Base-by-base conservation (phyloP, 176 grass and related monocot species). In the Microstegium vimineum region DNA sequence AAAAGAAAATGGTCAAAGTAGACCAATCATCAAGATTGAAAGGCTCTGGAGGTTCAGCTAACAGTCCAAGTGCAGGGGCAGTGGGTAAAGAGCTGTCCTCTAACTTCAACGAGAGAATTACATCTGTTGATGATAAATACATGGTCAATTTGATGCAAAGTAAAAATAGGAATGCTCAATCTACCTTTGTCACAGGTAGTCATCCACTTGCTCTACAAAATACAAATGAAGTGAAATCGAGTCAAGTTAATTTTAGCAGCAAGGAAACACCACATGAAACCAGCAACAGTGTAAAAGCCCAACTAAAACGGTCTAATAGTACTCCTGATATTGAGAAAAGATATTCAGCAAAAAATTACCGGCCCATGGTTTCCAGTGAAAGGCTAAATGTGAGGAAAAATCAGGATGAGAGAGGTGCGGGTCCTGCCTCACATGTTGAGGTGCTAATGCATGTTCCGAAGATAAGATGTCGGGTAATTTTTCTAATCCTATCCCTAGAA, bases 61-160 rank as follows among this genome's bases (percentile, higher is more conserved):
- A 31, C 31, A 52, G 51, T 85, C 22, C 42, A 77, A 81, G 75
- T 76, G 65, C 84, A 64, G 87, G 68, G 80, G 60, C 40, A 18
- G 72, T 65, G 17, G 86, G 89, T 20, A 95, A 91, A 78, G 90
- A 93, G 45, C 81, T 93, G 62, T 84, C 82, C 66, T 74, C 90
- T 82, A 93, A 90, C 73, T 91, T 91, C 60, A 98, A 93, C 20
- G 85, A 95, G 70, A 98, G 85, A 65, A 88, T 95, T 71, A 85
- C 85, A 80, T 71, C 71, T 76, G 86, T 93, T 84, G 96, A 98
- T 90, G 93, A 98, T 84, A 95, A 91, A 81, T 98, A 95, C 79
- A 95, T 95, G 93, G 89, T 90, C 69, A 86, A 98, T 75, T 79
- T 98, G 86, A 95, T 98, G 96, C 92, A 94, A 76, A 81, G 81